Evolutionary conservation across 2,329 filamentous ascomycete species (phyloP).

Genomic region (Colletotrichum sp.): DNA sequence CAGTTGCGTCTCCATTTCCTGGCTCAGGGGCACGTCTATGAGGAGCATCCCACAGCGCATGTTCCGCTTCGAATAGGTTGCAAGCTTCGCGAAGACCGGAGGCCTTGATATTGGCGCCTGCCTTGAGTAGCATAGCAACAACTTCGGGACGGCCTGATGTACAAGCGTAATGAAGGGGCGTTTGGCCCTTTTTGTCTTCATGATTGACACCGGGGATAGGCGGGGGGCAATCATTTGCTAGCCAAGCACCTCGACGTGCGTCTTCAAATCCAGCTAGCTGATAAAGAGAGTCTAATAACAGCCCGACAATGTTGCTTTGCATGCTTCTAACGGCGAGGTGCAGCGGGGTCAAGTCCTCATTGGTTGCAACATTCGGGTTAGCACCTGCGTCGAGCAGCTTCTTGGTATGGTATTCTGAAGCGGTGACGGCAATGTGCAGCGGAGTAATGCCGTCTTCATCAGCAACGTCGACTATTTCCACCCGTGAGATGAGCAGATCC

Average conservation of each 20-base stretch:
- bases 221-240: accelerated
- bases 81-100: slow-evolving; percentile 22
- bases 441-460: slow-evolving; percentile 23
- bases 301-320: slow-evolving; percentile 36
- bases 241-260: neutral
- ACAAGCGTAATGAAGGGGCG: slow-evolving; percentile 30
- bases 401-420: slow-evolving; percentile 25
- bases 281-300: slow-evolving; percentile 25
- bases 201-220: neutral
- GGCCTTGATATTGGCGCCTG: slow-evolving; percentile 23
- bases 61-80: slow-evolving; percentile 20
- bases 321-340: slow-evolving; percentile 41
- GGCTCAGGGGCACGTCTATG: neutral
- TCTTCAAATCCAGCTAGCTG: neutral
- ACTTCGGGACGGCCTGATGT: slow-evolving; percentile 27
- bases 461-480: neutral
- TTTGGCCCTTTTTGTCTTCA: neutral
- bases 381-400: slow-evolving; percentile 40
- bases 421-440: slow-evolving; percentile 27
- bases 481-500: slow-evolving; percentile 21
- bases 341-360: slow-evolving; percentile 40
- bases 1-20: neutral
- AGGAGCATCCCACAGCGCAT: neutral
- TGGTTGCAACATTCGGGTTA: slow-evolving; percentile 31
- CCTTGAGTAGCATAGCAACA: slow-evolving; percentile 29